Evolutionary conservation across 106 monocot species (phyloP).

Genomic region (Vanilla planifolia): DNA sequence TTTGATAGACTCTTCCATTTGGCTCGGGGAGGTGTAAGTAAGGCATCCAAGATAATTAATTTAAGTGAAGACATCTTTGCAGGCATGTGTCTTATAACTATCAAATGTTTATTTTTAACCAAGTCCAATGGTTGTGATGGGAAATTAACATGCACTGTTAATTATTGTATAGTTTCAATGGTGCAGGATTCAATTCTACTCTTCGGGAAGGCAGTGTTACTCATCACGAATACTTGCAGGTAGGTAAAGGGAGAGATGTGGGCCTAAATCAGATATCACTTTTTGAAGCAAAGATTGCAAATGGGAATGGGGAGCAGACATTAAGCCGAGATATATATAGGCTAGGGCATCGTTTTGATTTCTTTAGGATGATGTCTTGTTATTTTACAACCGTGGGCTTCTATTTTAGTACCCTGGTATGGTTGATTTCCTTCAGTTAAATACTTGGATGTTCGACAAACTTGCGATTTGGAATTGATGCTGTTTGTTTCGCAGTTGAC

Average conservation of each 20-base stretch:
- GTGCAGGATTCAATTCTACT: conserved; percentile 82
- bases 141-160: too few species aligned
- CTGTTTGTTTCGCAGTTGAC: conserved; percentile 45
- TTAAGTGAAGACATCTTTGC: conserved; percentile 94
- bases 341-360: conserved; percentile 95
- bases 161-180: not conserved
- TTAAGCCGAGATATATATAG: conserved; percentile 86
- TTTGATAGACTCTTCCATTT: conserved; percentile 93
- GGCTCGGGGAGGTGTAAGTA: conserved; percentile 85
- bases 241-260: conserved; percentile 96
- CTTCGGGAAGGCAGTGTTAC: conserved; percentile 92
- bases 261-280: conserved; percentile 91
- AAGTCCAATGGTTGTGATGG: too few species aligned
- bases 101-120: not conserved
- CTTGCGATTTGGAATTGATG: not conserved
- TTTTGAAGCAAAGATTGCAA: conserved; percentile 96
- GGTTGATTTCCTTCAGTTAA: not conserved
- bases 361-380: conserved; percentile 92
- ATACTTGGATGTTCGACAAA: not conserved
- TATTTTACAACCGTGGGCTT: conserved; percentile 93
- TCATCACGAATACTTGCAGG: conserved; percentile 95
- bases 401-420: conserved; percentile 88
- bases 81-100: conserved; percentile 35
- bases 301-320: conserved; percentile 97
- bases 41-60: conserved; percentile 91